phyloP scores from a whole-genome alignment of 2,329 filamentous ascomycete genomes.

The Emmonsiellopsis sp. region DNA sequence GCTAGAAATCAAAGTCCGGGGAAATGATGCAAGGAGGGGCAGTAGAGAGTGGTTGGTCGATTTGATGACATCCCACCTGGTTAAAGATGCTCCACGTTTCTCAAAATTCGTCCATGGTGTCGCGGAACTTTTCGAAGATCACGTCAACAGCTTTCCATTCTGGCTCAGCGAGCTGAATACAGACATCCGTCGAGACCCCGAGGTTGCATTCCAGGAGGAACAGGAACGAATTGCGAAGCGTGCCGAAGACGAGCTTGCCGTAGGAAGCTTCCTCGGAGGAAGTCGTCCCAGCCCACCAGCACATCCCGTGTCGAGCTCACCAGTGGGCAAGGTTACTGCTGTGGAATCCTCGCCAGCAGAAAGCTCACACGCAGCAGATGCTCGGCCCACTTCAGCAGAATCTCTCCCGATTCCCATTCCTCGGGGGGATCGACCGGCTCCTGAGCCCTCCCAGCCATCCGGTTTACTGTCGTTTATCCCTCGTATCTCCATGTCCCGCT shows the following conservation, averaged over 20 bases:
- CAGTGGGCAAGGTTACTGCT: conserved; percentile 20
- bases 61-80: conserved; percentile 82
- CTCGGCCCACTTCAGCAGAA: not conserved
- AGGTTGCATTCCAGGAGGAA: conserved; percentile 82
- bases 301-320: conserved; percentile 26
- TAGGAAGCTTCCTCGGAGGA: conserved; percentile 78
- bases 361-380: not conserved
- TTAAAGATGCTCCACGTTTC: conserved; percentile 81
- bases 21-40: conserved; percentile 45
- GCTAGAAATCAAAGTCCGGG: conserved; percentile 80
- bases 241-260: conserved; percentile 78
- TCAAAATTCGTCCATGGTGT: conserved; percentile 96
- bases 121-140: conserved; percentile 84
- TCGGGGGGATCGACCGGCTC: not conserved
- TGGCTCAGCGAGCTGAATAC: conserved; percentile 88
- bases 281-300: conserved; percentile 28
- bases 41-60: conserved; percentile 82
- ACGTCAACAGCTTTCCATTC: conserved; percentile 93
- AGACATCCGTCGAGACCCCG: conserved; percentile 89
- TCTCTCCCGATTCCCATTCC: not conserved
- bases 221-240: conserved; percentile 72
- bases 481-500: conserved; percentile 72
- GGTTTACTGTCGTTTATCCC: conserved; percentile 66
- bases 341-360: conserved; percentile 15
- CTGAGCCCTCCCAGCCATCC: conserved; percentile 41